A percentile compares a stretch with the other conserved stretches of the same genome.
These are phyloP conservation scores for Craspedostauros australis DNA, from an alignment of 108 stramenopile genomes.

Conservation along the genomic window DNA sequence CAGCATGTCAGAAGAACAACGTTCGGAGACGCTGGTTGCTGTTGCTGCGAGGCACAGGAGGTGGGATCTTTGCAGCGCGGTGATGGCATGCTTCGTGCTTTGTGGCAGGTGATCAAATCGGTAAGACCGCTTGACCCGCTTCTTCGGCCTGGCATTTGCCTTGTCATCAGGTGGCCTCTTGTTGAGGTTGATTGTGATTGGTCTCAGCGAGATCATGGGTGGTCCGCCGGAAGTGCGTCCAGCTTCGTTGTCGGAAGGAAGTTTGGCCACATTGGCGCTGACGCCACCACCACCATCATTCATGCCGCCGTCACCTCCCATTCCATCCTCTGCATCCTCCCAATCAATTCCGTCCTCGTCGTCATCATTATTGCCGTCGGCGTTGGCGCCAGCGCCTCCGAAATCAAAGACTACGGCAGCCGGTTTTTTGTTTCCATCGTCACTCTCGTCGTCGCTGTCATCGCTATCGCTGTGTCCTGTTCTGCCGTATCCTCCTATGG, in stretches of 20 bases:
- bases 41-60: conserved; percentile 34
- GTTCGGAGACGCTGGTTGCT: conserved; percentile 21
- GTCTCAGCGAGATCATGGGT: not conserved
- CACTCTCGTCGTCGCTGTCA: conserved; percentile 2
- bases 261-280: not conserved
- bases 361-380: conserved; percentile 8
- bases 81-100: conserved; percentile 32
- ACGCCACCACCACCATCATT: conserved; percentile 5
- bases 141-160: conserved; percentile 17
- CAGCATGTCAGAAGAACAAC: conserved; percentile 14
- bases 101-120: conserved; percentile 32
- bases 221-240: too few species aligned
- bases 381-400: not conserved
- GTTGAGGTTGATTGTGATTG: conserved; percentile 10
- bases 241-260: conserved; percentile 3
- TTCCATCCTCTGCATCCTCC: conserved; percentile 30
- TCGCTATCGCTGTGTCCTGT: not conserved
- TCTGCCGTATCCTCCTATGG: not conserved
- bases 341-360: conserved; percentile 31
- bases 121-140: conserved; percentile 16
- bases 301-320: not conserved
- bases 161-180: not conserved
- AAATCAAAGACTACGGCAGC: too few species aligned
- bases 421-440: too few species aligned
- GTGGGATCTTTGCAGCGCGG: conserved; percentile 39